Evolutionary conservation across 192 early-diverging fungal genomes (phyloP), one percentile per base, ranked within the genome.

Genomic region (Pilobolus umbonatus): DNA sequence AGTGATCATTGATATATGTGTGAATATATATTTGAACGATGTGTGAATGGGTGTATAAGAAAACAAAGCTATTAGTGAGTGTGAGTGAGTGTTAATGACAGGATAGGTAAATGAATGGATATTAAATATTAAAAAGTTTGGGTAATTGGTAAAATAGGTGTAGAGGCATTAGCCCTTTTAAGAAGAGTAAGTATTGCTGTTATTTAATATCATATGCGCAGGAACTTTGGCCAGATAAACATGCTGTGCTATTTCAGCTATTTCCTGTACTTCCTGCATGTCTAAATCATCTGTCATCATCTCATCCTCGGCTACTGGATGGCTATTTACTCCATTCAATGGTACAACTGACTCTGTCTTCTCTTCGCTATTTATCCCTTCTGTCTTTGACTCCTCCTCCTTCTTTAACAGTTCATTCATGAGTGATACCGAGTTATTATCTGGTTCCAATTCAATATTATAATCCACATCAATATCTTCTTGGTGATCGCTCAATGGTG

Each of bases 261-360:
- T 17, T 17, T 42, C 39, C 14, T 42, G 39, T 17, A 17, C 19
- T 1, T 42, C 39, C 6, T 4, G 19, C 1, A n/a, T n/a, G n/a
- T n/a, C n/a, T n/a, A n/a, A n/a, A 49, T 49, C 47, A 6, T 54
- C 52, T 32, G 31, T 34, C 52, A 54, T 54, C 7, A 54, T 35
- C 14, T 54, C 52, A 34, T 51, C 49, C 10, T 51, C 49, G 10
- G 35, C 52, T 26, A 28, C 25, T 28, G 29, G 29, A 49, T 15
- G 25, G 47, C 29, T 49, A 28, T 49, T 49, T 15, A 15, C 7
- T 49, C 14, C n/a, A 7, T 15, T 38, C 15, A 38, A 38, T 2
- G n/a, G n/a, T n/a, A n/a, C n/a, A n/a, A n/a, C n/a, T n/a, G n/a
- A n/a, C 36, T 38, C 10, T 12, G 9, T 15, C 9, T 38, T 38